Conservation (phyloP, 148 eudicot species). For the Simmondsia chinensis region DNA sequence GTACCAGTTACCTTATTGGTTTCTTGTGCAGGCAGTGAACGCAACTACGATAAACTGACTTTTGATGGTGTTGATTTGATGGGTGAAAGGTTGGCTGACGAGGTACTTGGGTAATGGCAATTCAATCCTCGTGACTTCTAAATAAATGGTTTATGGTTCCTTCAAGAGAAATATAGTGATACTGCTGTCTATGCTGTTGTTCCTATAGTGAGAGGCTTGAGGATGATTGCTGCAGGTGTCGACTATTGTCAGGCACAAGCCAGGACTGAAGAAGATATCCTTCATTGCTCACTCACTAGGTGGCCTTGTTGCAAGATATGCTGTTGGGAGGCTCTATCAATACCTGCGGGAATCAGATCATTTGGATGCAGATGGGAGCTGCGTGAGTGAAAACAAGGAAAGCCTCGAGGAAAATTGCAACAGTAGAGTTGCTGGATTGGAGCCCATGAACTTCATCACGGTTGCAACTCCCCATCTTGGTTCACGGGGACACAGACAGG, state of each 20-base stretch:
- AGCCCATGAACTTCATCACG: constrained; percentile 81
- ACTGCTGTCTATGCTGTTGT: too few relatives aligned
- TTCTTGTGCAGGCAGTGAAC: constrained; percentile 56
- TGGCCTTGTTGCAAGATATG: constrained; percentile 90
- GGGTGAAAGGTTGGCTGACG: constrained; percentile 89
- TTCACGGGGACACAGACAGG: constrained; percentile 91
- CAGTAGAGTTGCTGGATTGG: constrained; percentile 65
- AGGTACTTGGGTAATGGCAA: constrained; percentile 50
- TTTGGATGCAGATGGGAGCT: constrained; percentile 9
- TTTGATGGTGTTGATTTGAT: constrained; percentile 89
- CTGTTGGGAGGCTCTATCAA: constrained; percentile 63
- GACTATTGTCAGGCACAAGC: constrained; percentile 51
- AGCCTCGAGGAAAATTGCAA: constrained; percentile 14
- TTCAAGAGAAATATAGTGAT: too few relatives aligned
- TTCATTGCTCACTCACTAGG: constrained; percentile 87
- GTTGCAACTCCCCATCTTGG: constrained; percentile 96
- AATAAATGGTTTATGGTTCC: not conserved
- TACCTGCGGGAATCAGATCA: constrained; percentile 9
- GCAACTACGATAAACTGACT: constrained; percentile 69
- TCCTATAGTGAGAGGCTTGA: too few relatives aligned
- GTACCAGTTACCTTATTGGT: not conserved
- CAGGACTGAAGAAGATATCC: constrained; percentile 66
- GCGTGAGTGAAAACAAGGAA: constrained; percentile 16
- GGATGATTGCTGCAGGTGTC: constrained; percentile 47
- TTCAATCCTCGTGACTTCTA: constrained; percentile 8